Evolutionary conservation across 2,329 filamentous ascomycete genomes (phyloP), one percentile per base, ranked within the genome.

Genomic region (Coniochaeta sp.): DNA sequence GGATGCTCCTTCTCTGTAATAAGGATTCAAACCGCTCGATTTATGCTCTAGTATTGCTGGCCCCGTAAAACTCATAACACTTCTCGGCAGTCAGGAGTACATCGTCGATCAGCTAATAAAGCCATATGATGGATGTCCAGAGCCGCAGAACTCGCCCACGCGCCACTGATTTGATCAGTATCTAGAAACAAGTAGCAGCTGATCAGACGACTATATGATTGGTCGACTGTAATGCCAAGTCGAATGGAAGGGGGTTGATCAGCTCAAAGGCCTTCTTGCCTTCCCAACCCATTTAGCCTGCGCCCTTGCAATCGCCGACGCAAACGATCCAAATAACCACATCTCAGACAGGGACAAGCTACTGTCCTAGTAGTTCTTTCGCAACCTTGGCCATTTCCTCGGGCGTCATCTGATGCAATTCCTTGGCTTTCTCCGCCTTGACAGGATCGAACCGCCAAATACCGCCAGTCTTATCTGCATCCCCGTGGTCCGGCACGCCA

Each of bases 401-500:
- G 2, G 71, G 71, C 31, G 62, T 71, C 17, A 72, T 67, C 16
- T 64, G 64, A 55, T 69, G 64, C n/a, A 65, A 68, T 1, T 43
- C 62, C 61, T 66, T 72, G 6, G 67, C 81, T 69, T 79, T 80
- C 26, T 72, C 74, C 1, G 77, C 74, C 69, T 79, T 79, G 36
- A 63, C 66, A 0, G 34, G 17, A 65, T 85, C 81, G 62, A 82
- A 86, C 33, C 83, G 75, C 83, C 83, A 86, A 17, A 86, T 72
- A 1, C 83, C 83, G 22, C 83, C 83, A 2, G 83, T 86, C 74
- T 84, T 85, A 66, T 85, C 83, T 26, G 77, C 74, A 57, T 86
- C 83, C 24, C 83, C 83, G 62, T 80, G 75, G 0, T 73, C 63
- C 1, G 77, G 72, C 17, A 86, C 69, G 4, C 82, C 80, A 2